Base-by-base conservation (phyloP, 768 basidiomycete species). In the Termitomyces sp. region DNA sequence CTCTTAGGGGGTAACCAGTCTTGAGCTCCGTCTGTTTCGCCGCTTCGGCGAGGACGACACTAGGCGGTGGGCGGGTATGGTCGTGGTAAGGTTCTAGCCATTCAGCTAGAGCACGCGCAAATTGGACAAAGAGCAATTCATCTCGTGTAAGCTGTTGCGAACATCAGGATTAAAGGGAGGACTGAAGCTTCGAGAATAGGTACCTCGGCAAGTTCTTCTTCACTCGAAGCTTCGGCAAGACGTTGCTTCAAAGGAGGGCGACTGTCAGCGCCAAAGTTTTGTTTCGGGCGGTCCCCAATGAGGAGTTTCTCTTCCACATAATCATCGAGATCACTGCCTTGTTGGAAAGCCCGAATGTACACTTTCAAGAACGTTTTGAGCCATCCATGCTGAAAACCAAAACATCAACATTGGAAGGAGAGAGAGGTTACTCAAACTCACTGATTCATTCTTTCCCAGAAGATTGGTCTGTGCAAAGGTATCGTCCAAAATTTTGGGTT, bases 1-100 rank as follows among this genome's bases (percentile, higher is more conserved):
- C 85, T 64, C 84, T 84, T 55, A 87, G 68, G 6, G 86, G 84
- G 54, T 83, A 77, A 0, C 86, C 86, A 0, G 84, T 84, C 69
- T 88, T 90, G 39, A 83, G 69, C 62, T 89, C 83, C 0, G 83
- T 82, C 66, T 84, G 82, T 60, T 84, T 90, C 6, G 87, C 80
- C 31, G 85, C 87, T 66, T 90, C 90, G 7, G 86, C 88, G 22
- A 90, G 72, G 31, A 90, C 88, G 15, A 81, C 79, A 7, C 81
- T 69, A 2, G 88, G 82, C 18, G 83, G 84, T 4, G 89, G 91
- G 2, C 91, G 86, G 32, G 82, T 74, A 61, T 88, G 72, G 54
- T 89, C 77, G 59, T 93, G 89, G 66, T 88, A 84, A 7, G 86
- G 86, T 56, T 83, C 86, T 15, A 93, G 75, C 90, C 90, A 93